Base-by-base conservation (phyloP, 352 stramenopile species). In the Globisporangium carolinianum region DNA sequence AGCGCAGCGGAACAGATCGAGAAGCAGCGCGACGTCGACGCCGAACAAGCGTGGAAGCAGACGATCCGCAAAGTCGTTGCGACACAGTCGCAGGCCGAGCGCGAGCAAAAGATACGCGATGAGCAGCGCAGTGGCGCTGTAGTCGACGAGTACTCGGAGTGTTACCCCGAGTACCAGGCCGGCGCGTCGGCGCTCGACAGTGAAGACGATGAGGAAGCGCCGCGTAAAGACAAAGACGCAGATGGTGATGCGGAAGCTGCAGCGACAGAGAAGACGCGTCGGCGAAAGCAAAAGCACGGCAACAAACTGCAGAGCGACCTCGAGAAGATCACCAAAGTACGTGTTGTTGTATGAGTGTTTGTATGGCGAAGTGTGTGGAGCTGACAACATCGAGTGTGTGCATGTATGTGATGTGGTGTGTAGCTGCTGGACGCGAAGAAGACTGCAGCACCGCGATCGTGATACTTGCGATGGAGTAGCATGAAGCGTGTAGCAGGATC, bases 281-380 rank as follows among this genome's bases (percentile, higher is more conserved):
- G 77, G 14, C 84, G 84, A 57, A 76, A 86, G 57, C 73, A 88
- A 55, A 87, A 86, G 53, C 72, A 83, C 38, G 72, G 64, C 61
- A 87, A 77, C 66, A 88, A 84, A 57, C 62, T 90, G 10, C 63
- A 76, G 42, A 87, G 73, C 55, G 80, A 88, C 35, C 69, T 90
- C 11, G 72, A 83, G 53, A 88, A 88, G 71, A 85, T 90, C 58
- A 86, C 75, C 58, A 79, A 88, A 75, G 76, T 89, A 61, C 17
- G 67, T 58, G 38, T 18, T 43, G 0, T 39, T 46, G 39, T 52
- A 35, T 50, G 69, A 57, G 50, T 39, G 51, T 46, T 39, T 17
- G 39, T 50, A n/a, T 43, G 48, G 41, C 24, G 6, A 2, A 51
- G 51, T 47, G 43, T 37, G 14, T 10, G 9, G 1, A 6, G 15